phyloP scores from a whole-genome alignment of 2,329 filamentous ascomycete species.

The Akanthomyces dipterigenus region DNA sequence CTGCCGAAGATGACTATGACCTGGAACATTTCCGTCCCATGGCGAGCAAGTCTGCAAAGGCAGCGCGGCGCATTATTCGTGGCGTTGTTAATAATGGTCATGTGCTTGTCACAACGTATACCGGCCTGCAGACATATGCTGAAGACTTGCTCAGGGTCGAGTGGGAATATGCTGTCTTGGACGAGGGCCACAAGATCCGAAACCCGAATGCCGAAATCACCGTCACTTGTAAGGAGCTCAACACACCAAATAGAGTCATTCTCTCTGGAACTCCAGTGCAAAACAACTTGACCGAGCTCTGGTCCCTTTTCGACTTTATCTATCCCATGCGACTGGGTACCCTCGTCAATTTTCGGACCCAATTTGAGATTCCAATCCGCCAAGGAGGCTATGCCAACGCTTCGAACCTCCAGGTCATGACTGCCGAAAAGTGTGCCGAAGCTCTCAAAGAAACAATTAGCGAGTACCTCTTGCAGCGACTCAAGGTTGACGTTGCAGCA shows the following conservation, averaged over 20 bases:
- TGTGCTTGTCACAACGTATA: slow-evolving; percentile 91
- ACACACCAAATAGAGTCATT: slow-evolving; percentile 84
- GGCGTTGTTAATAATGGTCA: slow-evolving; percentile 79
- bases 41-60: slow-evolving; percentile 36
- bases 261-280: slow-evolving; percentile 96
- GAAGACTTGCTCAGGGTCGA: slow-evolving; percentile 73
- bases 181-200: slow-evolving; percentile 96
- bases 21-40: slow-evolving; percentile 35
- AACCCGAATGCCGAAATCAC: slow-evolving; percentile 95
- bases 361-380: slow-evolving; percentile 91
- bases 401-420: slow-evolving; percentile 88
- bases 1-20: slow-evolving; percentile 48
- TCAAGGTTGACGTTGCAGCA: slow-evolving; percentile 89
- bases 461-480: slow-evolving; percentile 83
- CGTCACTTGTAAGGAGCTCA: slow-evolving; percentile 87
- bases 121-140: slow-evolving; percentile 87
- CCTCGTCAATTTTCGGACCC: slow-evolving; percentile 78
- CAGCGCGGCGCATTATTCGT: slow-evolving; percentile 74
- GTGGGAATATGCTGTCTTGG: slow-evolving; percentile 91
- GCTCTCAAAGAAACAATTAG: slow-evolving; percentile 90
- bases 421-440: slow-evolving; percentile 87
- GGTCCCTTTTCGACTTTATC: slow-evolving; percentile 97
- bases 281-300: slow-evolving; percentile 90
- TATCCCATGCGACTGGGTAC: slow-evolving; percentile 94
- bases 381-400: slow-evolving; percentile 94